Evolutionary conservation across 2,329 filamentous ascomycete genomes (phyloP), one percentile per base, ranked within the genome.

Genomic region (Bipolaris cookei): DNA sequence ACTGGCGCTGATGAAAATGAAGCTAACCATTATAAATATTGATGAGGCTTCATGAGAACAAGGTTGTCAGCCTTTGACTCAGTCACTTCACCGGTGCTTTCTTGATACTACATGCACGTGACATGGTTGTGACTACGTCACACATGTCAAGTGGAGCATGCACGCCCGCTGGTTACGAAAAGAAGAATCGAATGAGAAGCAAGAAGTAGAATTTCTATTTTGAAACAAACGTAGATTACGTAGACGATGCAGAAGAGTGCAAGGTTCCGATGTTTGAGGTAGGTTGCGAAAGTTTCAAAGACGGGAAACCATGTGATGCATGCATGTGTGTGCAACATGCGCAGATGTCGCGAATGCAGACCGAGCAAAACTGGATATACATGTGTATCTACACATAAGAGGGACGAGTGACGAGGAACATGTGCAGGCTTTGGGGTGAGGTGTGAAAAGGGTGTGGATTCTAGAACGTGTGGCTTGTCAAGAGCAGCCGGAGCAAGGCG

Each of bases 401-500:
- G 25, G 6, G 28, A 6, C 4, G 13, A 30, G n/a, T 6, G 7
- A 35, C 30, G 18, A 11, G 7, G 10, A n/a, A 35, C 11, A 46
- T 32, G 18, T 21, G 30, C 30, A 35, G 28, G 4, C 4, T 23
- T n/a, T 28, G 25, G 25, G 18, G 6, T n/a, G 13, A 46, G 25
- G 20, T 37, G 30, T 21, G 44, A 11, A 25, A 13, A 38, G 34
- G 34, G 4, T n/a, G 10, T 16, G 25, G 10, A 21, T 35, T 25
- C 13, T 47, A 23, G 44, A 16, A 48, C 21, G 6, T 35, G 7
- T 20, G 16, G 45, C 34, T 28, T 23, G 20, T 64, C 53, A 68
- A 25, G 68, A 65, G 55, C 71, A 70, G 45, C 70, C 25, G 25
- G 25, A 28, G 25, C 25, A 10, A 8, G 25, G 25, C 8, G 25